Evolutionary conservation across 805 yeast species (phyloP).

Genomic region (Yamadazyma ubonensis): DNA sequence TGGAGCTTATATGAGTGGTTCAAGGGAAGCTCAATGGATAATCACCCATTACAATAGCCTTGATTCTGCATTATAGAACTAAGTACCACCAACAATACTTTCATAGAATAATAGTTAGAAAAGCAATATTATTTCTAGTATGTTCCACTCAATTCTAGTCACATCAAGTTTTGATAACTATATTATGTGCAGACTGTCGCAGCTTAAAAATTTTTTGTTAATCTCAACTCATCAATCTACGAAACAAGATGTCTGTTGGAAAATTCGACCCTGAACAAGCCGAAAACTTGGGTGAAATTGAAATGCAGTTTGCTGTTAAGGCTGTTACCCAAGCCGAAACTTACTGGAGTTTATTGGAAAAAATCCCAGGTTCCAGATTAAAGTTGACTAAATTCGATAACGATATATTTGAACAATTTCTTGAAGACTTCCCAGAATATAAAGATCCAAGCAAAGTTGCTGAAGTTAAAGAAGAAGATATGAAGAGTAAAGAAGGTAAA

Average conservation of each 20-base stretch:
- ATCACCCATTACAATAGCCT: constrained; percentile 9
- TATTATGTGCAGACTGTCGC: constrained; percentile 4
- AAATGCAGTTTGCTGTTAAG: constrained; percentile 95
- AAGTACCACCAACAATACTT: too few relatives aligned
- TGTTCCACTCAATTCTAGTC: background rate
- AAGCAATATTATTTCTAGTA: background rate
- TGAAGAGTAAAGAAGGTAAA: constrained; percentile 80
- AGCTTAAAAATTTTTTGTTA: constrained; percentile 5
- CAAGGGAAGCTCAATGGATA: constrained; percentile 50
- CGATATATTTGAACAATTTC: constrained; percentile 58
- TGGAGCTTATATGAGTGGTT: constrained; percentile 83
- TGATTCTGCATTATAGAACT: background rate
- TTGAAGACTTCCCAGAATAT: constrained; percentile 87
- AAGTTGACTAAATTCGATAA: constrained; percentile 72
- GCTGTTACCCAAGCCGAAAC: constrained; percentile 96
- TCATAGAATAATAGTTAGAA: background rate
- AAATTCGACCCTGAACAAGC: constrained; percentile 84
- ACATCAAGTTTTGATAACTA: background rate
- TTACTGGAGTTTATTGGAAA: constrained; percentile 78
- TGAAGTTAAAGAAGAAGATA: constrained; percentile 67
- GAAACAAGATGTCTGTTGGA: constrained; percentile 27
- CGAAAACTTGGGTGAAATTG: constrained; percentile 86
- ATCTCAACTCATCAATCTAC: constrained; percentile 1
- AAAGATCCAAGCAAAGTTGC: constrained; percentile 56
- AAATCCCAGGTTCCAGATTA: constrained; percentile 75